Conservation (phyloP, 2,329 filamentous ascomycete genomes). For the Calonectria crousiana region DNA sequence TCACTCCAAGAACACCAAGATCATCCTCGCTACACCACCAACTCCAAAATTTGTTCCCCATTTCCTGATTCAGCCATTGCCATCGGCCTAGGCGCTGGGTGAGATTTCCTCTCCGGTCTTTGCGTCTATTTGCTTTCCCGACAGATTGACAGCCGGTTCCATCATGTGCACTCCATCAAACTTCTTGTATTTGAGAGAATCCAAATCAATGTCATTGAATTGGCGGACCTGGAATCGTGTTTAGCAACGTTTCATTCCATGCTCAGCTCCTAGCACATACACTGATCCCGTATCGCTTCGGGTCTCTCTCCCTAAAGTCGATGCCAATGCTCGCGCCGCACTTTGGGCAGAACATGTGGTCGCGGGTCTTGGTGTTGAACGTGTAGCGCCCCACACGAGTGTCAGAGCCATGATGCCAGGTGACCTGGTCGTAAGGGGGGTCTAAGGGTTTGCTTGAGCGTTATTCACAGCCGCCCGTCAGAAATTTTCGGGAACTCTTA, state of each 20-base stretch:
- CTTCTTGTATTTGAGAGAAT: constrained; percentile 51
- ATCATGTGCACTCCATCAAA: constrained; percentile 52
- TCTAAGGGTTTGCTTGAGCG: constrained; percentile 44
- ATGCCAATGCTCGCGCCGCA: constrained; percentile 62
- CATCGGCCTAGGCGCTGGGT: constrained; percentile 9
- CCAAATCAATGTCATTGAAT: constrained; percentile 56
- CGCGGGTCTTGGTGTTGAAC: constrained; percentile 62
- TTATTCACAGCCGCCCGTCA: no score
- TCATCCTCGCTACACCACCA: neutral
- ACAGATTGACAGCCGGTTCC: constrained; percentile 51
- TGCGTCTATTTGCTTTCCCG: constrained; percentile 43
- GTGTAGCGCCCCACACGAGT: constrained; percentile 40
- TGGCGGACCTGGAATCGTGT: constrained; percentile 51
- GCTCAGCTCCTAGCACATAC: constrained; percentile 44
- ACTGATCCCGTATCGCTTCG: constrained; percentile 56
- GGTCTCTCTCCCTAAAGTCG: constrained; percentile 52
- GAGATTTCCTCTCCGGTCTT: constrained; percentile 21
- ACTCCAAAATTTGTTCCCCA: neutral
- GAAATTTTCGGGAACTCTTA: constrained; percentile 29
- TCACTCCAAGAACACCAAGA: neutral
- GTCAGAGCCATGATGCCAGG: constrained; percentile 56
- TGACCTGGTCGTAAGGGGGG: constrained; percentile 53
- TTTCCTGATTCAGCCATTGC: neutral
- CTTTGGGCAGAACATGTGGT: constrained; percentile 62
- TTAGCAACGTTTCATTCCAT: constrained; percentile 15